A percentile compares a stretch with the other conserved stretches of the same genome.
phyloP scores from a whole-genome alignment of 2,329 filamentous ascomycete species.

The Alternaria viburni region DNA sequence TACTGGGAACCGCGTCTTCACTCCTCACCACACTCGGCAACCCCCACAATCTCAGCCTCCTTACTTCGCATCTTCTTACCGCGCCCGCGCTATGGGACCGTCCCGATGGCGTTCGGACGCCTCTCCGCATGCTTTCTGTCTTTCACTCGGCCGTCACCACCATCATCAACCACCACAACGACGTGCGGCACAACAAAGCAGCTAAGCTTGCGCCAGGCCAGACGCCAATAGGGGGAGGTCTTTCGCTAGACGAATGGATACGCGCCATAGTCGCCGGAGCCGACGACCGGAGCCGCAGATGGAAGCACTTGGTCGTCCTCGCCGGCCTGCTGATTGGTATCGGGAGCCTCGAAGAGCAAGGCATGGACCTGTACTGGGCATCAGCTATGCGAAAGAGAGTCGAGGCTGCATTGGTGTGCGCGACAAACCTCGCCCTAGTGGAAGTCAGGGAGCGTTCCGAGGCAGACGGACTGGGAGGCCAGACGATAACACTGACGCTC shows the following conservation, averaged over 20 bases:
- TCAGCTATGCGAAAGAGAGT: slow-evolving; percentile 69
- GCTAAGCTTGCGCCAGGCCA: slow-evolving; percentile 38
- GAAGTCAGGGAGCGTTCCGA: slow-evolving; percentile 59
- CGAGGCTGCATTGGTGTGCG: slow-evolving; percentile 74
- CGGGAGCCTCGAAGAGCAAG: slow-evolving; percentile 51
- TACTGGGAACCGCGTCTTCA: slow-evolving; percentile 70
- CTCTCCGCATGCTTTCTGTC: slow-evolving; percentile 71
- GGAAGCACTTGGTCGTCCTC: slow-evolving; percentile 84
- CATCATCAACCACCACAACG: slow-evolving; percentile 57
- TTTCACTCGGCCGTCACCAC: slow-evolving; percentile 72
- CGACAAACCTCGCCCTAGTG: slow-evolving; percentile 75
- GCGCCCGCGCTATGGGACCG: slow-evolving; percentile 73
- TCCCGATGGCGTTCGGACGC: slow-evolving; percentile 67
- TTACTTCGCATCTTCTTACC: slow-evolving; percentile 74
- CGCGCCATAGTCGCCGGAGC: slow-evolving; percentile 65
- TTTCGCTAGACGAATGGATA: slow-evolving; percentile 63
- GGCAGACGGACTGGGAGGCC: slow-evolving; percentile 56
- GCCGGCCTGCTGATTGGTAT: slow-evolving; percentile 80
- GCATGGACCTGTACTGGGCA: slow-evolving; percentile 66
- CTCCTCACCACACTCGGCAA: slow-evolving; percentile 74
- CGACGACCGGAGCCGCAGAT: slow-evolving; percentile 69
- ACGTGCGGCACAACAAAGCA: slow-evolving; percentile 39
- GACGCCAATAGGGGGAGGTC: slow-evolving; percentile 50
- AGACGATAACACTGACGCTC: slow-evolving; percentile 70
- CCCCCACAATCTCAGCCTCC: slow-evolving; percentile 74